Conservation (phyloP, 2,329 filamentous ascomycete species). For the Hortaea werneckii region DNA sequence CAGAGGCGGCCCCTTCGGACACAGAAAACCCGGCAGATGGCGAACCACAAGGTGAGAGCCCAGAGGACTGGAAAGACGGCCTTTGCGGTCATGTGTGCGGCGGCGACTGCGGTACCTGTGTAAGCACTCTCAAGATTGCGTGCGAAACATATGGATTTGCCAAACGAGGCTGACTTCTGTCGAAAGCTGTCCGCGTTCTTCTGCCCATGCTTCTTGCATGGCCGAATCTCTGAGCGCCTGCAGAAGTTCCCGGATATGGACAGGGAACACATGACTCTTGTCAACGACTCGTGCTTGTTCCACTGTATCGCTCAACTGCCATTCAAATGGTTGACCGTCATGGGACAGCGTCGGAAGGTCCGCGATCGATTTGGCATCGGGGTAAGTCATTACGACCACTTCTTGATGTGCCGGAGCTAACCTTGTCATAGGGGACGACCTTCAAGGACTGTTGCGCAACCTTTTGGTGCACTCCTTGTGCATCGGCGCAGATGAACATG, state of each 20-base stretch:
- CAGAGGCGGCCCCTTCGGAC: not conserved
- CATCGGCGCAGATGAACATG: not conserved
- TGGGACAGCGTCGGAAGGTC: not conserved
- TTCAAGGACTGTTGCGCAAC: not conserved
- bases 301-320: not conserved
- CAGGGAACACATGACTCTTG: not conserved
- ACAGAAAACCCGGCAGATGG: not conserved
- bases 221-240: not conserved
- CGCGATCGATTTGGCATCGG: not conserved
- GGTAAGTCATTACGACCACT: not conserved
- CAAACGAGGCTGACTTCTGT: too few species aligned
- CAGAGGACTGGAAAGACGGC: not conserved
- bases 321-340: not conserved
- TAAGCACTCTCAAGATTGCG: not conserved
- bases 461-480: not conserved
- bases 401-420: too few species aligned
- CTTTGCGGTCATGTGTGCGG: not conserved
- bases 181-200: not conserved
- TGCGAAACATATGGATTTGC: too few species aligned
- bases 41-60: not conserved
- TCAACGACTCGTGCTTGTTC: not conserved
- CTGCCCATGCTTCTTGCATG: not conserved
- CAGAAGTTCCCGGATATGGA: not conserved
- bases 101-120: not conserved
- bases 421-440: not conserved